A percentile compares a stretch with the other conserved stretches of the same genome.
Evolutionary conservation across 148 eudicot species (phyloP).

Genomic region (Gaultheria prostrata): DNA sequence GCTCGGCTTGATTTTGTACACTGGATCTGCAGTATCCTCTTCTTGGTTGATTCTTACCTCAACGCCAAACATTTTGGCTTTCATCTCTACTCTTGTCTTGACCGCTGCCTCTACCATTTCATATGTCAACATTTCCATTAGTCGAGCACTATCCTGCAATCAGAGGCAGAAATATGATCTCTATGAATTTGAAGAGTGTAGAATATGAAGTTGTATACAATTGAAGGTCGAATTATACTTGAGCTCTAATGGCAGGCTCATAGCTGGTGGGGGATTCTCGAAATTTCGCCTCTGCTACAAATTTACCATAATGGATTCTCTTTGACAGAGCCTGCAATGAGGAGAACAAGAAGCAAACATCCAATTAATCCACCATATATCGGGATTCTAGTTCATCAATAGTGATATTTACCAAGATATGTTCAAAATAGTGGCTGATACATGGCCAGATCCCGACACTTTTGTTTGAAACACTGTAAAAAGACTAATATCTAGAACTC

Average conservation of each 20-base stretch:
- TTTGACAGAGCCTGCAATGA: slow-evolving; percentile 61
- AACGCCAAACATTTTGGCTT: slow-evolving; percentile 49
- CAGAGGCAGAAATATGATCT: neutral
- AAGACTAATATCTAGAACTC: neutral
- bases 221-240: slow-evolving; percentile 28
- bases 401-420: neutral
- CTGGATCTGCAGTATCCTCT: slow-evolving; percentile 30
- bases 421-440: neutral
- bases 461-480: neutral
- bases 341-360: neutral
- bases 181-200: neutral
- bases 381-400: neutral
- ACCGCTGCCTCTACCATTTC: slow-evolving; percentile 53
- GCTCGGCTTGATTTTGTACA: slow-evolving; percentile 52
- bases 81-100: slow-evolving; percentile 52
- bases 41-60: slow-evolving; percentile 39
- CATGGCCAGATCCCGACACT: neutral
- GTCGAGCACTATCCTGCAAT: slow-evolving; percentile 43
- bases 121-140: slow-evolving; percentile 60
- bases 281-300: slow-evolving; percentile 73
- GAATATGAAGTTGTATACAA: neutral
- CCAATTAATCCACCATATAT: neutral
- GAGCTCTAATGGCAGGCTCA: slow-evolving; percentile 52
- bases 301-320: slow-evolving; percentile 74
- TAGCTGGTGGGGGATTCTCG: slow-evolving; percentile 58